Conservation (phyloP, 2,329 filamentous ascomycete species). For the Xylariaceae sp. region DNA sequence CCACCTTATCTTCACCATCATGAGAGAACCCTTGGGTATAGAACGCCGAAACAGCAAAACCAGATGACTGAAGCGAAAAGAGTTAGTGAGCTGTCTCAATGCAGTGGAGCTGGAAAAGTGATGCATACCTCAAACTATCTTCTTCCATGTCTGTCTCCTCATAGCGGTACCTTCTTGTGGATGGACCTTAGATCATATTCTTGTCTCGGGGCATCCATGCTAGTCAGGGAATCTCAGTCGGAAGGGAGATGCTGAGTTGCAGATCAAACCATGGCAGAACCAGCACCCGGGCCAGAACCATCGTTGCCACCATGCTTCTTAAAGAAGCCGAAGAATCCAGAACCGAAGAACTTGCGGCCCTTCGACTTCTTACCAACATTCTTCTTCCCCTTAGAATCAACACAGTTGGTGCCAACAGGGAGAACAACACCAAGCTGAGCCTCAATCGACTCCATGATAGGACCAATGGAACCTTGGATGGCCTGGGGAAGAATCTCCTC, state of each 20-base stretch:
- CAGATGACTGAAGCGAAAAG: not conserved
- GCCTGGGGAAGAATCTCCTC: slow-evolving; percentile 17
- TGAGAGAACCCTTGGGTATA: not conserved
- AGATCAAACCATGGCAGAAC: not conserved
- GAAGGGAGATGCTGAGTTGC: not conserved
- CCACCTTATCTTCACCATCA: no score
- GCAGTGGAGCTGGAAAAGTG: not conserved
- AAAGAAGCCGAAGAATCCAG: not conserved
- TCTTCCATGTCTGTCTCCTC: not conserved
- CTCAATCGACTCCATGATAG: slow-evolving; percentile 23
- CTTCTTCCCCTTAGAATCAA: not conserved
- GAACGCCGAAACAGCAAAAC: not conserved
- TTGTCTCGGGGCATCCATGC: no score
- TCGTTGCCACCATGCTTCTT: slow-evolving; percentile 1
- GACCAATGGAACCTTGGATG: slow-evolving; percentile 10
- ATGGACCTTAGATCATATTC: not conserved
- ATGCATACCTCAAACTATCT: not conserved
- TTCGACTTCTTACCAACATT: not conserved
- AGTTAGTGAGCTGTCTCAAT: not conserved
- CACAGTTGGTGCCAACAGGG: not conserved
- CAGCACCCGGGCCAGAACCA: not conserved
- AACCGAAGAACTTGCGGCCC: slow-evolving; percentile 7
- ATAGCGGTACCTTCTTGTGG: not conserved
- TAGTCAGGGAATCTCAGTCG: not conserved
- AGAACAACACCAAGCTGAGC: slow-evolving; percentile 10